phyloP scores from a whole-genome alignment of 805 yeast genomes.

The Spathaspora sp. region DNA sequence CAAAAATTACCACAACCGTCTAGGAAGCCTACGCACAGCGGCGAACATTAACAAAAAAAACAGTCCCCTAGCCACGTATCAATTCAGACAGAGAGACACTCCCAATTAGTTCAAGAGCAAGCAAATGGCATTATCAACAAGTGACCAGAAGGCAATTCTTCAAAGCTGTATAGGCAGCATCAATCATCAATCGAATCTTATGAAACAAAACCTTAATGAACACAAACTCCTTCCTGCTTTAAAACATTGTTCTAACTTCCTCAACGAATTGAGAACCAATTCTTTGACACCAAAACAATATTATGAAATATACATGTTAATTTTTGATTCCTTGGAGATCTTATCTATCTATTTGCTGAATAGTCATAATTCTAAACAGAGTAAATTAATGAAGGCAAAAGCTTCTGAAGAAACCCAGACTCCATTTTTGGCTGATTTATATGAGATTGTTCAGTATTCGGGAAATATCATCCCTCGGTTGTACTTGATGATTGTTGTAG shows the following conservation, averaged over 20 bases:
- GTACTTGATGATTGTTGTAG: conserved; percentile 93
- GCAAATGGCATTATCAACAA: conserved; percentile 10
- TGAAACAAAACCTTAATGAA: conserved; percentile 72
- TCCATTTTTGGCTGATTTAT: conserved; percentile 70
- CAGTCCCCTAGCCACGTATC: neutral
- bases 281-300: conserved; percentile 82
- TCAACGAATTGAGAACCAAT: conserved; percentile 77
- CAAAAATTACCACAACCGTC: neutral
- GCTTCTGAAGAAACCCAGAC: conserved; percentile 23
- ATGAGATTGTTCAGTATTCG: conserved; percentile 92
- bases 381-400: conserved; percentile 14
- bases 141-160: conserved; percentile 15
- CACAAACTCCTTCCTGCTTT: conserved; percentile 78
- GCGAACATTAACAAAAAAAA: neutral
- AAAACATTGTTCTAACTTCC: conserved; percentile 78
- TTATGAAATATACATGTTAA: conserved; percentile 83
- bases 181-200: conserved; percentile 64
- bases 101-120: neutral
- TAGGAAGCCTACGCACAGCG: neutral
- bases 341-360: conserved; percentile 63
- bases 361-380: conserved; percentile 63
- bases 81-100: neutral
- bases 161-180: conserved; percentile 40
- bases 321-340: conserved; percentile 75
- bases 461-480: conserved; percentile 90